Base-by-base conservation (phyloP, 2,329 filamentous ascomycete genomes). In the Fusarium paranaense region DNA sequence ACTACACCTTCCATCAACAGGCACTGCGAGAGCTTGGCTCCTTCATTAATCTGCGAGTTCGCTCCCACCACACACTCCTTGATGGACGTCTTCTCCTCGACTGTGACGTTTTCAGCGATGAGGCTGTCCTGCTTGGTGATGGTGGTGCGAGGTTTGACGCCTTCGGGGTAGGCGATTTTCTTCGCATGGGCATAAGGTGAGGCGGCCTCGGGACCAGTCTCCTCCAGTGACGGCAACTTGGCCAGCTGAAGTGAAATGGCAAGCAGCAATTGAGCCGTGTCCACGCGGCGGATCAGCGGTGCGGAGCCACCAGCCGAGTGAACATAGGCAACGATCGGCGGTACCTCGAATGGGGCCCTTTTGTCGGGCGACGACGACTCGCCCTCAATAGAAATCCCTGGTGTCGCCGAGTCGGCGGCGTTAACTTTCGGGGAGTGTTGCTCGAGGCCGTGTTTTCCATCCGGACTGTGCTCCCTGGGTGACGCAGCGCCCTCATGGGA, bases 1-100 rank as follows among this genome's bases (percentile, higher is more conserved):
- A 94, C 91, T 1, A 94, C 95, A 5, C 94, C 94, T 70, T 98
- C 96, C 95, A 98, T 98, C 22, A 98, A 85, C 57, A 98, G 83
- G 82, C 96, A 98, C 73, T 95, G 90, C n/a, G 91, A 92, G 52
- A 99, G 84, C 74, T 95, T 94, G 33, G 93, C 95, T n/a, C 95
- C 95, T 76, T 93, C 91, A 71, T 92, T 91, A 73, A 99, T 96
- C 78, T 94, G 92, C 81, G 95, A 97, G 77, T 94, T 95, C 6
- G 94, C 91, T 4, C 97, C 97, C 45, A 99, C 90, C 33, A 98
- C 94, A 40, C 89, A 93, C 82, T 98, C 95, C 82, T 98, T 98
- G 84, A 99, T 93, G n/a, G 95, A 93, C 27, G 91, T 92, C 81
- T 96, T 96, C 78, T 96, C 94, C 79, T 96, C 94, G 0, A 98